Base-by-base conservation (phyloP, 2,329 filamentous ascomycete genomes). In the Eurotiales sp. region DNA sequence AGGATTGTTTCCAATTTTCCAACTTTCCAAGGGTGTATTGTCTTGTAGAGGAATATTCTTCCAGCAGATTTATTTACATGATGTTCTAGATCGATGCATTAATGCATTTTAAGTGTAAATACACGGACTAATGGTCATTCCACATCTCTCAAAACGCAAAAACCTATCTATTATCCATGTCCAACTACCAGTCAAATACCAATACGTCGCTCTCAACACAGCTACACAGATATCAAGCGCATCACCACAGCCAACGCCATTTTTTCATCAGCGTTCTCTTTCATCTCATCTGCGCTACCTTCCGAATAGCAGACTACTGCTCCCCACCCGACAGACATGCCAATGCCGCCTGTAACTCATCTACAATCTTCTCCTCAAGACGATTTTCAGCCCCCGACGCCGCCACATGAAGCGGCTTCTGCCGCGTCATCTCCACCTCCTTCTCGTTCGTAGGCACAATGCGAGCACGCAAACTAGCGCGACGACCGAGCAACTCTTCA, bases 281-380 rank as follows among this genome's bases (percentile, higher is more conserved):
- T 8, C 32, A 11, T 12, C n/a, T 37, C 8, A 8, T 37, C 30
- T 34, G 11, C 5, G 34, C 8, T n/a, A n/a, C n/a, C n/a, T n/a
- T n/a, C n/a, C n/a, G n/a, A n/a, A n/a, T n/a, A n/a, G n/a, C n/a
- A n/a, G n/a, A n/a, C n/a, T n/a, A n/a, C 22, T 64, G 62, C 48
- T 72, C 70, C 47, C 65, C 64, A 27, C 67, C 66, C 15, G 64
- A 64, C 46, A 77, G 61, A 62, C 74, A 74, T 22, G 61, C 59
- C 56, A 76, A 48, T 17, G 73, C 78, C 4, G 78, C 80, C 61
- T 80, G 79, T 61, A 93, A 72, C 66, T 92, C 84, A 52, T 69
- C 76, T 22, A 92, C 75, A 6, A 93, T 82, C 72, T 86, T 89
- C 63, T 86, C 83, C 68, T 95, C 89, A 47, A 96, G 73, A 60